phyloP scores from a whole-genome alignment of 163 green algal species.

The Scenedesmus sp. region DNA sequence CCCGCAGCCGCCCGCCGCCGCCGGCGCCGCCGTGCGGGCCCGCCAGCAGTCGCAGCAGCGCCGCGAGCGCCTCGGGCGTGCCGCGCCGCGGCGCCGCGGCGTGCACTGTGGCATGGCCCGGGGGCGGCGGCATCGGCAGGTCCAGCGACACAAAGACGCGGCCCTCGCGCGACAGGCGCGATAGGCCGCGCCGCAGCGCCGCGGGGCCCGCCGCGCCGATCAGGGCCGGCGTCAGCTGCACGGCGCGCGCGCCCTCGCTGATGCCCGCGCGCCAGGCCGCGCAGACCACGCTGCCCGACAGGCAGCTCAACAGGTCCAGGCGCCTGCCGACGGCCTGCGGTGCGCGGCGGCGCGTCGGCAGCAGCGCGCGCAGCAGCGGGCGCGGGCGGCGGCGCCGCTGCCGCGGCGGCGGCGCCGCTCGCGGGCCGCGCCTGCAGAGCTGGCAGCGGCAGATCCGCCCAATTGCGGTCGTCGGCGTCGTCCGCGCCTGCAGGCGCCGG shows the following conservation, averaged over 20 bases:
- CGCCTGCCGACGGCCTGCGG: conserved; percentile 11
- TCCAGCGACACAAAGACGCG: too few species aligned
- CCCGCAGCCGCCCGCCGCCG: neutral
- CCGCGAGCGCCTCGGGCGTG: neutral
- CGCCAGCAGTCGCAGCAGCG: neutral
- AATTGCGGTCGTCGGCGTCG: neutral
- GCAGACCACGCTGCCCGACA: conserved; percentile 23
- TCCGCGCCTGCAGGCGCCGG: too few species aligned
- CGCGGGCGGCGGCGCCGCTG: neutral
- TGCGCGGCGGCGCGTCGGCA: neutral
- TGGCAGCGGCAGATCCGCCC: conserved; percentile 1
- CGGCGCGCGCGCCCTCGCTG: neutral
- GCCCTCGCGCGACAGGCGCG: too few species aligned
- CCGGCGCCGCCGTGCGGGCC: neutral
- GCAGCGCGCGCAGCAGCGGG: neutral
- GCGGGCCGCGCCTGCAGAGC: conserved; percentile 2
- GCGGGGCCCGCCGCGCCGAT: neutral
- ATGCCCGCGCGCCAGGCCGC: conserved; percentile 14
- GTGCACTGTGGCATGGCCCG: too few species aligned
- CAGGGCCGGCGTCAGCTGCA: conserved; percentile 17
- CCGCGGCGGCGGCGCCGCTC: too few species aligned
- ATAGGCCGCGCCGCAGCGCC: neutral
- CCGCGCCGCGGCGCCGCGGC: neutral
- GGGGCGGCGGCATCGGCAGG: too few species aligned
- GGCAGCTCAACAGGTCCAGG: conserved; percentile 27